Evolutionary conservation across 805 yeast species (phyloP), one percentile per base, ranked within the genome.

Genomic region (Spathaspora arborariae): DNA sequence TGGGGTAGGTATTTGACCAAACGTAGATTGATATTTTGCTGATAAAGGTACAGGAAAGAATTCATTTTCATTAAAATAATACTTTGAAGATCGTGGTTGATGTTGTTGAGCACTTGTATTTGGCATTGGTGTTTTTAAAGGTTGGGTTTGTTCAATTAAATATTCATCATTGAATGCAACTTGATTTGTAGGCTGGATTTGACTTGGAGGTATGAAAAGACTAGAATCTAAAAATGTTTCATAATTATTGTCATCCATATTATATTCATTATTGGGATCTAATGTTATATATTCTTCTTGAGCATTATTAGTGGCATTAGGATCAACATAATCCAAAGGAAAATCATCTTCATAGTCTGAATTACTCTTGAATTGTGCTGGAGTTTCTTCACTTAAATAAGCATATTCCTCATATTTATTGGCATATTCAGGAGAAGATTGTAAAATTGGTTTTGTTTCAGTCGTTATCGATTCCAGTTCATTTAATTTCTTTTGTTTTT

Each of bases 261-360:
- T 41, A 8, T 46, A 47, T 21, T 45, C 44, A 19, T 48, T 24
- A 41, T 45, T 44, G 10, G 58, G 53, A 41, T 63, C 67, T 13
- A 63, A 47, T n/a, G 52, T 51, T 11, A 61, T 56, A 42, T 53
- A 62, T 2, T 60, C 65, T 41, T 55, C 56, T 30, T 46, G 45
- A 18, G 45, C 46, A 9, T 24, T 48, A 20, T 58, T 59, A 2
- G 30, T 47, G 20, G 58, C 59, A 10, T 36, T 36, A 7, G 67
- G 64, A 18, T 81, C 80, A 56, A 84, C 75, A 58, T 82, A 84
- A 54, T 84, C 90, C 46, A 85, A 62, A 3, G 91, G 90, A 65
- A 84, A 84, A 56, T 84, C 90, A 50, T 82, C 85, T 42, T 79
- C 83, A 24, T 73, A 72, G 20, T 67, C 70, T 3, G 62, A 52